Base-by-base conservation (phyloP, 495 filamentous ascomycete species). In the Penicillium coffeae region DNA sequence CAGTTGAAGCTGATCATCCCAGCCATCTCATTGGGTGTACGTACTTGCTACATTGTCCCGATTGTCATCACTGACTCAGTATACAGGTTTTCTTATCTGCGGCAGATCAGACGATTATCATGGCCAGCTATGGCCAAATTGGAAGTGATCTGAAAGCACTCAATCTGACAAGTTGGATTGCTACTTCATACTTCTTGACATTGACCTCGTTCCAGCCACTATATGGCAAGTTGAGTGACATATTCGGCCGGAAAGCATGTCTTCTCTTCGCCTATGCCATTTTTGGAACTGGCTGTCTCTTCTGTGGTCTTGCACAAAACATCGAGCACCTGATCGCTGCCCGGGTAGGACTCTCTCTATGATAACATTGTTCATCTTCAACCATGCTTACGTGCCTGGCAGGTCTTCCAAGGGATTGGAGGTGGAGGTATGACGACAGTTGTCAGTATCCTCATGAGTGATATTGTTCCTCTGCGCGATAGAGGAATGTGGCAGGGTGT, bases 401-500 rank as follows among this genome's bases (percentile, higher is more conserved):
- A 72, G 69, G 65, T 70, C 33, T 82, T 85, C 54, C 78, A 84
- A 56, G 88, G 89, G 4, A 81, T 91, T 50, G 89, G 89, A 9
- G 90, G 88, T 16, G 89, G 87, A 20, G 90, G 89, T 16, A 92
- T 94, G 88, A 89, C 84, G 3, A 85, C 85, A 3, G 81, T 93
- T 41, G 86, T 86, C 36, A 81, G 70, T 45, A 92, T 95, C 42
- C 64, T 95, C 22, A 65, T 95, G 48, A 86, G 80, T 42, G 90
- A 95, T 62, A 75, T 91, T 14, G 77, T 94, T 3, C 75, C 87
- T 8, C 71, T 95, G 42, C 74, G 86, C n/a, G 82, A 90, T 43
- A 65, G 89, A 51, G 89, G 87, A 3, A 73, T 85, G 10, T 94
- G 85, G 80, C 89, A 94, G 63, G 88, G 89, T 15, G 79, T 90